These are phyloP conservation scores for Penicillium samsonianum DNA, from an alignment of 495 filamentous ascomycete species.

Conservation along the genomic window DNA sequence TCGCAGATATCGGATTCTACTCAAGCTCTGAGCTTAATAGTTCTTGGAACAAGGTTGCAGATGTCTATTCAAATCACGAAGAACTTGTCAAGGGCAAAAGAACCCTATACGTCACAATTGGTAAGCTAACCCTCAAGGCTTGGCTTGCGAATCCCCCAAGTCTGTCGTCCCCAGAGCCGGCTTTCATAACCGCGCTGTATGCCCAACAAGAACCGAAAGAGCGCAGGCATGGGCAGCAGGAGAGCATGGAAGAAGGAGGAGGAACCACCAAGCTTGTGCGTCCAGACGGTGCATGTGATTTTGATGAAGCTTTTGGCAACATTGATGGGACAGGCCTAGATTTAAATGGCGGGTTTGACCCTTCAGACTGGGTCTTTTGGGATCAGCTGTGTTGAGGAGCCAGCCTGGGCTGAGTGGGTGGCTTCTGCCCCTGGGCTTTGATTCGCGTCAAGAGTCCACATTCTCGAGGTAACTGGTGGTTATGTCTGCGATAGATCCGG, in stretches of 20 bases:
- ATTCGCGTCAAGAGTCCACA: too few relatives aligned
- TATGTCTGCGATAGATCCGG: too few relatives aligned
- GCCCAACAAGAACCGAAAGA: background rate
- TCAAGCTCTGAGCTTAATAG: slow-evolving; percentile 2
- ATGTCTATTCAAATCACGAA: background rate
- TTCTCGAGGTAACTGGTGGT: too few relatives aligned
- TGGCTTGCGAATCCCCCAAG: background rate
- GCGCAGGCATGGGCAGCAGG: background rate
- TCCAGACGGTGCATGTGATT: background rate
- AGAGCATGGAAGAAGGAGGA: background rate
- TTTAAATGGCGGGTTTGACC: background rate
- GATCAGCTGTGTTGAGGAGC: background rate
- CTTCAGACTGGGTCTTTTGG: slow-evolving; percentile 1
- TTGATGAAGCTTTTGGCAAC: background rate
- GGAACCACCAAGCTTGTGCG: background rate
- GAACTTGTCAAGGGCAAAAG: background rate
- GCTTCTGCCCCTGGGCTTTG: too few relatives aligned
- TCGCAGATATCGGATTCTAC: slow-evolving; percentile 16
- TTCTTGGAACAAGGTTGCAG: background rate
- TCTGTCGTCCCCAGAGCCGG: background rate
- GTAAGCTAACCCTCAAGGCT: background rate
- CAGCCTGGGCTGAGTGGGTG: background rate
- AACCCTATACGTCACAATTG: background rate
- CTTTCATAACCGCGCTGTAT: background rate
- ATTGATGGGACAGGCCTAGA: background rate